A percentile compares a stretch with the other conserved stretches of the same genome.
phyloP scores from a whole-genome alignment of 1,284 basidiomycete genomes.

The Xerocomus cyaneibrunnescens region DNA sequence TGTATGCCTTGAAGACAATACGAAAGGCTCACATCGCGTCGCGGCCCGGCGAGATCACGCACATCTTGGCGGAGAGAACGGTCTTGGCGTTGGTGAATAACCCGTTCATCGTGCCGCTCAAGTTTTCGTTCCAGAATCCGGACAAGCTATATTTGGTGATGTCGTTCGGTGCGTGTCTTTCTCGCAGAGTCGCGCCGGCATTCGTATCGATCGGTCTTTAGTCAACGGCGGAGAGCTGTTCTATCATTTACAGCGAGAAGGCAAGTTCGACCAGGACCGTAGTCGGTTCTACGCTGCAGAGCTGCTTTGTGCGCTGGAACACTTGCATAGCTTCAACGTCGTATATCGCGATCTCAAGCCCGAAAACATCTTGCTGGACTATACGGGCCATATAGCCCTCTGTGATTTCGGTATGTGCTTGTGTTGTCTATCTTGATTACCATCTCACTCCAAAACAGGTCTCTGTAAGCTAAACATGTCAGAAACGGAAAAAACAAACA shows the following conservation, averaged over 20 bases:
- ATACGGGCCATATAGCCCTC: slow-evolving; percentile 96
- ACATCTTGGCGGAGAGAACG: slow-evolving; percentile 96
- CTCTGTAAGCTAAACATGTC: slow-evolving; percentile 99
- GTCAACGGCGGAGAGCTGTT: slow-evolving; percentile 98
- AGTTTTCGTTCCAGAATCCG: slow-evolving; percentile 98
- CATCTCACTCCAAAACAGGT: slow-evolving; percentile 41
- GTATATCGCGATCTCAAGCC: slow-evolving; percentile 98
- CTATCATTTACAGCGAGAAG: slow-evolving; percentile 96
- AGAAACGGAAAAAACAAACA: slow-evolving; percentile 96
- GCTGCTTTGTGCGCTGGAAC: slow-evolving; percentile 91
- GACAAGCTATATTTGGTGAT: slow-evolving; percentile 98
- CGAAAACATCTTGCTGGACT: slow-evolving; percentile 96
- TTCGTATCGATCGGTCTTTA: slow-evolving; percentile 29
- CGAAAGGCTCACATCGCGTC: slow-evolving; percentile 99
- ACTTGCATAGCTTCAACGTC: slow-evolving; percentile 96
- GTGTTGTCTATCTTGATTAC: not conserved
- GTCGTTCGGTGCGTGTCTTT: slow-evolving; percentile 70
- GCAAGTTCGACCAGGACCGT: slow-evolving; percentile 92
- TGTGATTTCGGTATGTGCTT: slow-evolving; percentile 82
- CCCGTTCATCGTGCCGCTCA: slow-evolving; percentile 98
- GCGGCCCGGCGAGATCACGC: slow-evolving; percentile 94
- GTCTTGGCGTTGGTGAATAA: slow-evolving; percentile 98
- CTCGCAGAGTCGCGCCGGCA: not conserved
- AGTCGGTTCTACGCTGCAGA: slow-evolving; percentile 98
- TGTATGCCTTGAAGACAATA: slow-evolving; percentile 99